Conservation (phyloP, 352 stramenopile genomes). For the Globisporangium middletonii region DNA sequence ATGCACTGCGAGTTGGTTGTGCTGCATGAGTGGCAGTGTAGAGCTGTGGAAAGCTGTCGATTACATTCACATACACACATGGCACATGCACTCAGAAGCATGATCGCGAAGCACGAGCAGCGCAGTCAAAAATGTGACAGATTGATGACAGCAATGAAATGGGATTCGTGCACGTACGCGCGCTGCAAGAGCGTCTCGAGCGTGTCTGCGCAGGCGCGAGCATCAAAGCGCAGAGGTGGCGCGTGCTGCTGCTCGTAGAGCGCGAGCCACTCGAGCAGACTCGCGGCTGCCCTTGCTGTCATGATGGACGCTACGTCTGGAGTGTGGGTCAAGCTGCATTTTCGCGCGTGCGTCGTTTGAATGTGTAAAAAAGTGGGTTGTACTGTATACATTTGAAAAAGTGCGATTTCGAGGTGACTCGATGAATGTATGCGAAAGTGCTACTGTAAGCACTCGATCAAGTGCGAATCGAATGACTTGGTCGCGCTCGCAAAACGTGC, state of each 20-base stretch:
- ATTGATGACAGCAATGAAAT: background rate
- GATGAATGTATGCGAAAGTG: background rate
- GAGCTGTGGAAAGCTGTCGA: conserved; percentile 22
- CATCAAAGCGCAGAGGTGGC: background rate
- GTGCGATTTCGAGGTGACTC: too few relatives aligned
- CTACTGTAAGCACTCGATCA: too few relatives aligned
- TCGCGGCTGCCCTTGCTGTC: conserved; percentile 12
- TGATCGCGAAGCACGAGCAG: too few relatives aligned
- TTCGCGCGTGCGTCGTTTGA: background rate
- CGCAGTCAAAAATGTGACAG: too few relatives aligned
- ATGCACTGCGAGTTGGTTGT: conserved; percentile 7
- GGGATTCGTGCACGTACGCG: conserved; percentile 5
- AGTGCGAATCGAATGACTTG: too few relatives aligned
- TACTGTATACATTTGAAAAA: too few relatives aligned
- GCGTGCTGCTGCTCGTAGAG: conserved; percentile 17
- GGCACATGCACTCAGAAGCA: background rate
- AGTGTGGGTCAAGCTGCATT: too few relatives aligned
- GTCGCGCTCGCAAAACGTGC: too few relatives aligned
- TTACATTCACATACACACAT: background rate
- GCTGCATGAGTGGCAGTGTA: conserved; percentile 13
- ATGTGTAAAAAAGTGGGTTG: too few relatives aligned
- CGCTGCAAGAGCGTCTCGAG: conserved; percentile 19
- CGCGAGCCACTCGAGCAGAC: conserved; percentile 25
- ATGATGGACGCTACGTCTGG: conserved; percentile 1
- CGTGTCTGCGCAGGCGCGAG: conserved; percentile 3